Conservation (phyloP, 495 filamentous ascomycete species). For the Xylaria flabelliformis region DNA sequence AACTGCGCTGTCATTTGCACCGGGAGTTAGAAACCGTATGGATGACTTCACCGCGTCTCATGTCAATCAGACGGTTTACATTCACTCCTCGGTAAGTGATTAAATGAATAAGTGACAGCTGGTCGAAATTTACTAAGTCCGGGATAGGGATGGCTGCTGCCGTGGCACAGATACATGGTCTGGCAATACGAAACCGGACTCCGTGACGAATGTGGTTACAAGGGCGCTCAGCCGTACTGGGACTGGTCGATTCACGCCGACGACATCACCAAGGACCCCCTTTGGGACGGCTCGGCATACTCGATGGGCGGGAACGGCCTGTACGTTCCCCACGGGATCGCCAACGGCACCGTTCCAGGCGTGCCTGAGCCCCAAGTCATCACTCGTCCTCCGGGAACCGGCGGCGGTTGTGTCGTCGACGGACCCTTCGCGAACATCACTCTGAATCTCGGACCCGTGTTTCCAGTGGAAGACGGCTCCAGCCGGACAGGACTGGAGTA, state of each 20-base stretch:
- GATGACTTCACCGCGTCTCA: background rate
- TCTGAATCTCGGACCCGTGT: background rate
- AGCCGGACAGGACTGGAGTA: background rate
- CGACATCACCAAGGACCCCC: constrained; percentile 9
- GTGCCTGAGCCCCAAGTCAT: background rate
- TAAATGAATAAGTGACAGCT: background rate
- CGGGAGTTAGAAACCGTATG: background rate
- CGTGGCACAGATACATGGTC: constrained; percentile 43
- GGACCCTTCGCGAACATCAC: background rate
- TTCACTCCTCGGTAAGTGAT: background rate
- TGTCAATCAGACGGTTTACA: background rate
- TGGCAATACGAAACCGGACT: constrained; percentile 42
- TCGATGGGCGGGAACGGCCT: background rate
- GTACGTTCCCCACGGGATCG: background rate
- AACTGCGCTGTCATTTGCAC: background rate
- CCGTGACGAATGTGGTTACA: constrained; percentile 44
- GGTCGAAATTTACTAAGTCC: background rate
- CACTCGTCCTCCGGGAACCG: background rate
- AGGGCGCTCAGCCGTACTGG: constrained; percentile 46
- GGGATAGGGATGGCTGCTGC: constrained; percentile 30
- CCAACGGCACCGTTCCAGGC: background rate
- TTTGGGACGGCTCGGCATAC: background rate
- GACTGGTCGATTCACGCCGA: constrained; percentile 34
- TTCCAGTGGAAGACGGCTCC: background rate
- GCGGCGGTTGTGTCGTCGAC: background rate